Base-by-base conservation (phyloP, 345 rosid genomes). In the Boechera stricta region DNA sequence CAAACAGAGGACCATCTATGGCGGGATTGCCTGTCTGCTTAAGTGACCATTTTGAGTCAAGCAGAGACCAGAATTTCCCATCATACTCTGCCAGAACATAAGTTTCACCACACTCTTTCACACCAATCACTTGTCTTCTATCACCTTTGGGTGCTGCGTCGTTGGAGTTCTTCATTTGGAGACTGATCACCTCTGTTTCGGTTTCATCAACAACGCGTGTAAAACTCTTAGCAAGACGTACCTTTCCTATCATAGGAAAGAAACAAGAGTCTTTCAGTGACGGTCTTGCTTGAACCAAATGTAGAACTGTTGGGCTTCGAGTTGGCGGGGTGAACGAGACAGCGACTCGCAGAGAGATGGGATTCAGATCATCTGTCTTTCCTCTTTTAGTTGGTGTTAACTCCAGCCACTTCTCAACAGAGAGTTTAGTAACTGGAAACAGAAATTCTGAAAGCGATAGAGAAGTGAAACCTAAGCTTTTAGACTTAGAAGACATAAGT, bases 321-420 rank as follows among this genome's bases (percentile, higher is more conserved):
- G 42, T 52, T 41, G 99, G 99, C 24, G 89, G 77, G 18, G 93
- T 85, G 71, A 88, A 86, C 8, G 99, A 92, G 77, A 85, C 68
- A 61, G 93, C 90, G 65, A 93, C 85, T 12, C 83, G 84, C 59
- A 95, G 79, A 81, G 84, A 73, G 68, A 88, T 84, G 0, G 91
- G 93, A 51, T 81, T 84, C 36, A 78, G 66, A 77, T 57, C 68
- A 48, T 60, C 47, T 45, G 66, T 54, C 70, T 60, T 72, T 53
- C 74, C 72, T n/a, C 69, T 82, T 69, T 87, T 78, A 64, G 35
- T 52, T 4, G 94, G 91, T 31, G 68, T 71, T 76, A 95, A 65
- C 74, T 87, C 90, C 72, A 95, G 62, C 98, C 99, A 96, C 75
- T 85, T 90, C 73, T 92, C 93, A 53, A 62, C 84, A 6, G 88